Base-by-base conservation (phyloP, 148 eudicot genomes). In the Heliamphora exappendiculata region DNA sequence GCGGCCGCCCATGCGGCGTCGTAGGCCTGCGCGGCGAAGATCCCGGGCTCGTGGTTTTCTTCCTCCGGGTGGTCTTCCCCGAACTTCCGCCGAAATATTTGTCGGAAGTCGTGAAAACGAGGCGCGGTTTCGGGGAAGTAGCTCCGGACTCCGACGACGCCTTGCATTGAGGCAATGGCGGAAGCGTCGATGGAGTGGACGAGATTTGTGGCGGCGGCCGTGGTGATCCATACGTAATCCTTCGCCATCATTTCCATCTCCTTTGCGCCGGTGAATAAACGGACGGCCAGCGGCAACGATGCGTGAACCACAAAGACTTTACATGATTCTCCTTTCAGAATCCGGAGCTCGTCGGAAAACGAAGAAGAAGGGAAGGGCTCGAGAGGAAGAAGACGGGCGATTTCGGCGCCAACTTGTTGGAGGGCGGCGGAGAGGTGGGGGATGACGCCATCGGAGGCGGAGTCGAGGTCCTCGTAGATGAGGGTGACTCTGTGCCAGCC, bases 381-480 rank as follows among this genome's bases (percentile, higher is more conserved):
- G 41, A 81, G 77, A 0, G 83, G 63, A 26, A 76, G 31, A 17
- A 76, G 71, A 44, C 45, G 20, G 44, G 9, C 66, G 22, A 76
- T 66, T 49, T 76, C 50, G 10, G 45, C 59, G 3, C 72, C 70
- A 1, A 33, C 68, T 44, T 54, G 50, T 22, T 11, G 39, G 11
- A 81, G 29, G 63, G 83, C 79, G 12, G 47, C 66, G 7, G 69
- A 41, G 7, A 81, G 60, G 72, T 76, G 50, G 9, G 78, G 60
- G 7, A 55, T 66, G 73, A 72, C 37, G 17, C 57, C 64, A 42
- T 42, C 44, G 3, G 67, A 24, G 3, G 73, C 47, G 0, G 69
- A 66, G 42, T 34, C 39, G 0, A 39, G 17, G 20, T 77, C 79
- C 67, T 81, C 83, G 31, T 76, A 81, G 54, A 81, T 77, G 1